Evolutionary conservation across 2,329 filamentous ascomycete genomes (phyloP).

Genomic region (Fusarium sp.): DNA sequence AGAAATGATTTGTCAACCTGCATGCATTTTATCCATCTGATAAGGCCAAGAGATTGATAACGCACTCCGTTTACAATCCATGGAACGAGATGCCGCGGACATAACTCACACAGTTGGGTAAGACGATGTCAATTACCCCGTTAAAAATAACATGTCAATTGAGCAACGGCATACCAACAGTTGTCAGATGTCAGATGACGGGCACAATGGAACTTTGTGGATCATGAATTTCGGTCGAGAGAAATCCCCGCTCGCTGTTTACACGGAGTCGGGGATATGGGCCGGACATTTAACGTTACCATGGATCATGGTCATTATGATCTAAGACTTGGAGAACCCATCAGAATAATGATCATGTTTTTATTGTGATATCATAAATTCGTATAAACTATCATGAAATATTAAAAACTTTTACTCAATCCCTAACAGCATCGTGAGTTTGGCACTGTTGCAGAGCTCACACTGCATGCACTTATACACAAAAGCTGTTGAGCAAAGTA

Average conservation of each 20-base stretch:
- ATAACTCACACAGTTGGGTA: background rate
- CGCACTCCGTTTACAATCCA: slow-evolving; percentile 2
- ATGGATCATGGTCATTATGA: background rate
- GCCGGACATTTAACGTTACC: slow-evolving; percentile 20
- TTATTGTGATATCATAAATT: too few relatives aligned
- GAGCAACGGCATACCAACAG: background rate
- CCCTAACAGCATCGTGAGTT: too few relatives aligned
- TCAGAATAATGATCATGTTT: background rate
- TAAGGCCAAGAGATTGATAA: slow-evolving; percentile 41
- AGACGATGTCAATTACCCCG: background rate
- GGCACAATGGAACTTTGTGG: background rate
- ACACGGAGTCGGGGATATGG: slow-evolving; percentile 35
- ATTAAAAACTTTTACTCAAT: too few relatives aligned
- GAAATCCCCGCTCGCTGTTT: slow-evolving; percentile 39
- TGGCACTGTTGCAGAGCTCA: too few relatives aligned
- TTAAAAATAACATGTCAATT: background rate
- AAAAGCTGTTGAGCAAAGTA: too few relatives aligned
- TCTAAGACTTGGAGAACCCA: background rate
- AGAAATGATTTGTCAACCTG: slow-evolving; percentile 12
- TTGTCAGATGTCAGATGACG: background rate
- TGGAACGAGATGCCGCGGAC: background rate
- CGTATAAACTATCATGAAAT: too few relatives aligned
- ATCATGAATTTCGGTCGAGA: slow-evolving; percentile 29
- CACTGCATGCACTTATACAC: too few relatives aligned
- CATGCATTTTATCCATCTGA: slow-evolving; percentile 31